Evolutionary conservation across 2,329 filamentous ascomycete species (phyloP), one percentile per base, ranked within the genome.

Genomic region (Pestalotiopsis sp.): DNA sequence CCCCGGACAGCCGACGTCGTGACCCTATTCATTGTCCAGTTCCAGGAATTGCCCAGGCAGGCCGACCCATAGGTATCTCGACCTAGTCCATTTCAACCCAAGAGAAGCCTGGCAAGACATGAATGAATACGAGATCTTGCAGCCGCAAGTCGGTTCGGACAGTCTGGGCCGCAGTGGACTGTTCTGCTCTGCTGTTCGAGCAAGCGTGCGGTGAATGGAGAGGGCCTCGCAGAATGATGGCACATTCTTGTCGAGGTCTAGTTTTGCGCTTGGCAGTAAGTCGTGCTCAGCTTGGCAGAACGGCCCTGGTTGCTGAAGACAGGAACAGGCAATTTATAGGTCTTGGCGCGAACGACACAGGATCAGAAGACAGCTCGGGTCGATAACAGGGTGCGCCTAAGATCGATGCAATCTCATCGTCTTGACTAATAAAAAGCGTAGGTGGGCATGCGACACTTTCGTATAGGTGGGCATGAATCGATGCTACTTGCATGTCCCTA

Each of bases 211-310:
- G 60, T 57, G 58, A 13, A 55, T 58, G 39, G n/a, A 20, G 13
- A 26, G 11, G 64, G 65, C 57, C 58, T 57, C 17, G 70, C 65
- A 70, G 58, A 66, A 70, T 65, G 64, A 73, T 75, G 67, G 66
- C 73, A 76, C 75, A 76, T 76, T 76, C 75, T 76, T 71, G 69
- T 76, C 74, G 72, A 64, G 73, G 75, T 68, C 63, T 76, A 76
- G 75, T 70, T 75, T 35, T 65, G 48, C n/a, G 62, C 62, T 65
- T 65, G 62, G 62, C 62, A 65, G 30, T 17, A 65, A 64, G 62
- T 48, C 62, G 62, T 65, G 62, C 52, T 65, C 35, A 55, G 62
- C 62, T 65, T 65, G 62, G 62, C 62, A 56, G 26, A 57, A 55
- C 62, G 62, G 62, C 48, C 44, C 24, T 35, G 61, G 44, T n/a